Conservation (phyloP, 768 basidiomycete species). For the Guyanaporus albipodus region DNA sequence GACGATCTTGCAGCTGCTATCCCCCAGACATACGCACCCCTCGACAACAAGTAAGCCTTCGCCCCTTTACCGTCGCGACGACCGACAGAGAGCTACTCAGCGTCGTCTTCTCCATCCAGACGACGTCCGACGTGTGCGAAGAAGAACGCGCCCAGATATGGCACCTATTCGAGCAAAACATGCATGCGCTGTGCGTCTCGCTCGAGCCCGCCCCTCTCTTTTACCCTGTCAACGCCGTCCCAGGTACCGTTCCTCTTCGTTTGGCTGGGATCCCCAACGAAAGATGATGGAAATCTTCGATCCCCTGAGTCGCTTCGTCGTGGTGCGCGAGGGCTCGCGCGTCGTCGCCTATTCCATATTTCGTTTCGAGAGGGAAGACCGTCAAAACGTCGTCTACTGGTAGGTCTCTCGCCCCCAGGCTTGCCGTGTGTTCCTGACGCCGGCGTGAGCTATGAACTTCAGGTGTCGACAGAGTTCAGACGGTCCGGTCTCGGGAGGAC, state of each 20-base stretch:
- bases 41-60: constrained; percentile 16
- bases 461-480: constrained; percentile 44
- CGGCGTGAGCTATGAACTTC: constrained; percentile 67
- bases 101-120: constrained; percentile 21
- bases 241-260: constrained; percentile 55
- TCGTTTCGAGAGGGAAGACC: constrained; percentile 69
- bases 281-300: constrained; percentile 64
- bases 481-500: constrained; percentile 57
- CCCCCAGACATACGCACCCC: constrained; percentile 1
- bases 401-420: constrained; percentile 28
- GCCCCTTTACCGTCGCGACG: not conserved
- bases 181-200: constrained; percentile 40
- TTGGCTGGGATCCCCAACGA: constrained; percentile 58
- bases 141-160: constrained; percentile 46
- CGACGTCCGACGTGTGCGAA: constrained; percentile 33
- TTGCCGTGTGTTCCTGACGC: not conserved
- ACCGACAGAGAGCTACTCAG: constrained; percentile 11
- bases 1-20: constrained; percentile 19
- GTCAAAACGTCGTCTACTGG: constrained; percentile 68
- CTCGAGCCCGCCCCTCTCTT: not conserved
- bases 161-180: constrained; percentile 52
- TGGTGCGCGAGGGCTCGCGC: constrained; percentile 34
- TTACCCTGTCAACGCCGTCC: not conserved
- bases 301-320: constrained; percentile 54
- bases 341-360: constrained; percentile 51